Base-by-base conservation (phyloP, 371 early-diverging fungal species). In the Nematocida sp. region DNA sequence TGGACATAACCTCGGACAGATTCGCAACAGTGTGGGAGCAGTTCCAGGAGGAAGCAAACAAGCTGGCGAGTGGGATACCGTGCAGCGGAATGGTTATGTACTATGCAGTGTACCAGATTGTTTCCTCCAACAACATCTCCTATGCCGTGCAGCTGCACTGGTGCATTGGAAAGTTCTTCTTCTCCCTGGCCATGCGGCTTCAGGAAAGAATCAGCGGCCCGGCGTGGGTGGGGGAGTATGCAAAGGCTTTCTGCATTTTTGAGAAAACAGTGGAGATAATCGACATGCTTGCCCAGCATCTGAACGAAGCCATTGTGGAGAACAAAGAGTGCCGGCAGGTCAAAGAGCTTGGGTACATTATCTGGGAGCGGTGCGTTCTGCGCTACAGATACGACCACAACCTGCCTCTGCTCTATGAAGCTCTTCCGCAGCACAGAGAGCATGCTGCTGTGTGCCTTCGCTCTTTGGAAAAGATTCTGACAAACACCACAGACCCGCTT, bases 91-190 rank as follows among this genome's bases (percentile, higher is more conserved):
- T 70, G 62, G 25, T 8, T 13, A 70, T 70, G 43, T 70, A 70
- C 40, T 11, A 25, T 5, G 17, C 62, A 3, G 50, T 70, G 7
- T 70, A 60, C 48, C 74, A 60, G 5, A 60, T 70, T 49, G 74
- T 57, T n/a, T 13, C 46, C 19, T 37, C 32, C 51, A 36, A 37
- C 1, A 56, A 57, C 7, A 27, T 31, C 5, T 41, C 38, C 7
- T 60, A 51, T 8, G 19, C 74, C 5, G 60, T 70, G 74, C 58
- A 50, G 17, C 49, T 70, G 21, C 74, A 70, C 32, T 70, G 74
- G 74, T 70, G 46, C 43, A 70, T 70, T 38, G 74, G 74, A 29
- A 70, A 60, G 74, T 70, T 51, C 58, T 70, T 70, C 40, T 57
- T 58, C 50, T 38, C 48, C 4, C 46, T 70, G 23, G 17, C 29